A percentile compares a stretch with the other conserved stretches of the same genome.
phyloP scores from a whole-genome alignment of 352 stramenopile genomes.

The Nothophytophthora sp. region DNA sequence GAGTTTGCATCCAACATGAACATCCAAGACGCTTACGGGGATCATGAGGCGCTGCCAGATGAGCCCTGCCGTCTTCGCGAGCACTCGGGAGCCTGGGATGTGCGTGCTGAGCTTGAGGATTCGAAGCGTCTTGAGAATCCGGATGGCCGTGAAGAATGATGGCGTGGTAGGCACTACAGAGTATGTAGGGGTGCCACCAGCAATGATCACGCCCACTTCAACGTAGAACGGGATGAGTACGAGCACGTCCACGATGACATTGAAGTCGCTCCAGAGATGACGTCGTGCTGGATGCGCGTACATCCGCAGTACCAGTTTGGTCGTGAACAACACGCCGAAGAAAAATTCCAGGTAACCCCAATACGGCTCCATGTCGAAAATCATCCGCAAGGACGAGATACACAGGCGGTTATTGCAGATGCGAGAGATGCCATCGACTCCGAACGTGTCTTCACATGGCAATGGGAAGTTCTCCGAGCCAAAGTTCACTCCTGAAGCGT shows the following conservation, averaged over 20 bases:
- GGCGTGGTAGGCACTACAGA: conserved; percentile 61
- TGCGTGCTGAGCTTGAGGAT: conserved; percentile 83
- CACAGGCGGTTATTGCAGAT: conserved; percentile 67
- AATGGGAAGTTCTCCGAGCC: conserved; percentile 33
- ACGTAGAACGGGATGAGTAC: conserved; percentile 65
- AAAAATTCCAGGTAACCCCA: conserved; percentile 82
- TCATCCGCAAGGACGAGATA: conserved; percentile 17
- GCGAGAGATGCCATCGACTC: conserved; percentile 11
- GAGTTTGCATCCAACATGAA: background rate
- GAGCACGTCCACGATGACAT: conserved; percentile 70
- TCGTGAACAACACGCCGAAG: conserved; percentile 57
- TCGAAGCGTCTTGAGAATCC: conserved; percentile 70
- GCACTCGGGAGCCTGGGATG: conserved; percentile 65
- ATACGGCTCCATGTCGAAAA: conserved; percentile 66
- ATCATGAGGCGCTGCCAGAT: conserved; percentile 65
- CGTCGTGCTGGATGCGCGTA: conserved; percentile 39
- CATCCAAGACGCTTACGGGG: conserved; percentile 30
- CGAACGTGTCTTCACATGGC: conserved; percentile 39
- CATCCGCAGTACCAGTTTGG: conserved; percentile 62
- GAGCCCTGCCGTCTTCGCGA: conserved; percentile 55
- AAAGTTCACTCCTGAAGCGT: conserved; percentile 56
- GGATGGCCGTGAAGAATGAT: conserved; percentile 68
- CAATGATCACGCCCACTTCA: conserved; percentile 41
- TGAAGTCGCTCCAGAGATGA: conserved; percentile 51
- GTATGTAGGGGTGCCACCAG: conserved; percentile 43